Conservation (phyloP, 768 basidiomycete genomes). For the Cyclocybe cylindracea region DNA sequence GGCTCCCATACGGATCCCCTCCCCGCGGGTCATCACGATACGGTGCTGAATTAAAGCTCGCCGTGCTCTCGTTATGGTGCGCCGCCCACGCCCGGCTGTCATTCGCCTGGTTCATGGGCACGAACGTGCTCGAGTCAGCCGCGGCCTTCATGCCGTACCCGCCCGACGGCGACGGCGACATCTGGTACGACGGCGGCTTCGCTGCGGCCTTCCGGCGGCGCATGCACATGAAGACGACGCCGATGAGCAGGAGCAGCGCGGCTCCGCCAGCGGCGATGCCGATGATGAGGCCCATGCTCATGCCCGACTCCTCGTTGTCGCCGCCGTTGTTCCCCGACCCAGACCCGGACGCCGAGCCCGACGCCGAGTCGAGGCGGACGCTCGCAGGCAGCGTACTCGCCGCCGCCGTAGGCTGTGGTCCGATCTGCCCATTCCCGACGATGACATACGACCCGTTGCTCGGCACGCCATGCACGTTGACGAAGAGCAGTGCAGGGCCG, state of each 20-base stretch:
- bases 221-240: slow-evolving; percentile 50
- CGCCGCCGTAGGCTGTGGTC: slow-evolving; percentile 55
- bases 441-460: slow-evolving; percentile 76
- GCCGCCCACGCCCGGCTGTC: too few relatives aligned
- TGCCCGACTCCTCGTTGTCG: slow-evolving; percentile 3
- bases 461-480: slow-evolving; percentile 84
- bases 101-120: too few relatives aligned
- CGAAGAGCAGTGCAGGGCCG: slow-evolving; percentile 82
- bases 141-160: too few relatives aligned
- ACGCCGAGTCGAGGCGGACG: slow-evolving; percentile 35
- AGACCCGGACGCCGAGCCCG: not conserved
- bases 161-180: too few relatives aligned
- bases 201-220: slow-evolving; percentile 48
- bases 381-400: slow-evolving; percentile 50
- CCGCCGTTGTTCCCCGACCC: slow-evolving; percentile 7
- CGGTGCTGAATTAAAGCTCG: too few relatives aligned
- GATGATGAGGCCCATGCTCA: slow-evolving; percentile 44
- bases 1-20: too few relatives aligned
- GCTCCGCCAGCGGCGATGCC: slow-evolving; percentile 54
- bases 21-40: too few relatives aligned
- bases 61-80: too few relatives aligned
- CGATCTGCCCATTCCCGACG: slow-evolving; percentile 77
- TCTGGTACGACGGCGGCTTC: slow-evolving; percentile 17
- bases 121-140: too few relatives aligned
- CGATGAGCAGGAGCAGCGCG: slow-evolving; percentile 50